These are phyloP conservation scores for Pleurotus giganteus DNA, from an alignment of 768 basidiomycete genomes.

Conservation along the genomic window DNA sequence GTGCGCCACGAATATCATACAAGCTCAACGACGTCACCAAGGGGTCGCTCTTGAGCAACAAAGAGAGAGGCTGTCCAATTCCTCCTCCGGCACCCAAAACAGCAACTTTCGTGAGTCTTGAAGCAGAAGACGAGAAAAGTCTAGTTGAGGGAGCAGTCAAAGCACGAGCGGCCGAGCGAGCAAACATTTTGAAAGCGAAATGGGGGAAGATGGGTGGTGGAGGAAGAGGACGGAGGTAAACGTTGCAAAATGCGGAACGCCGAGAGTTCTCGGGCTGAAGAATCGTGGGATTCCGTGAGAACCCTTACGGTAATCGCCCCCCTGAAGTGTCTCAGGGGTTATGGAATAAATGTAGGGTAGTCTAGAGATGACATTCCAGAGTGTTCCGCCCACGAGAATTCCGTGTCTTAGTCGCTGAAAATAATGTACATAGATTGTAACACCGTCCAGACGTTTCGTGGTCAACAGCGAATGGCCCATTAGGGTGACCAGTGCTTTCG, in stretches of 20 bases:
- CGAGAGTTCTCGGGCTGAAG: background rate
- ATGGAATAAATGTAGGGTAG: too few relatives aligned
- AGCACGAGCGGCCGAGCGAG: conserved; percentile 60
- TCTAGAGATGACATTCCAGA: too few relatives aligned
- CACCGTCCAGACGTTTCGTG: too few relatives aligned
- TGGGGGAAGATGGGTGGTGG: conserved; percentile 19
- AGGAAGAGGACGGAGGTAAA: conserved; percentile 11
- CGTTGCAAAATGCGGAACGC: background rate
- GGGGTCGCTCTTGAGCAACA: conserved; percentile 92
- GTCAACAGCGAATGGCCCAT: too few relatives aligned
- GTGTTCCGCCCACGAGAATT: too few relatives aligned
- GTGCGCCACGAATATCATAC: conserved; percentile 94
- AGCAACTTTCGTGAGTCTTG: conserved; percentile 82
- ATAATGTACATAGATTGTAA: too few relatives aligned
- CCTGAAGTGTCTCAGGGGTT: too few relatives aligned
- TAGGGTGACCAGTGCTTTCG: too few relatives aligned
- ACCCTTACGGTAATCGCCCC: background rate
- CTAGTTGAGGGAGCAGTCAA: conserved; percentile 54
- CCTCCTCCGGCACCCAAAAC: conserved; percentile 99
- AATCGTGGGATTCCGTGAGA: conserved; percentile 4
- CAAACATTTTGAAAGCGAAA: conserved; percentile 48
- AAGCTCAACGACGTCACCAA: conserved; percentile 82
- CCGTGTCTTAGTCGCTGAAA: too few relatives aligned
- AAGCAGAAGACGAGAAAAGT: conserved; percentile 72
- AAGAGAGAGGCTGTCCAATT: conserved; percentile 95